Evolutionary conservation across 2,329 filamentous ascomycete species (phyloP), one percentile per base, ranked within the genome.

Genomic region (Cytospora mali): DNA sequence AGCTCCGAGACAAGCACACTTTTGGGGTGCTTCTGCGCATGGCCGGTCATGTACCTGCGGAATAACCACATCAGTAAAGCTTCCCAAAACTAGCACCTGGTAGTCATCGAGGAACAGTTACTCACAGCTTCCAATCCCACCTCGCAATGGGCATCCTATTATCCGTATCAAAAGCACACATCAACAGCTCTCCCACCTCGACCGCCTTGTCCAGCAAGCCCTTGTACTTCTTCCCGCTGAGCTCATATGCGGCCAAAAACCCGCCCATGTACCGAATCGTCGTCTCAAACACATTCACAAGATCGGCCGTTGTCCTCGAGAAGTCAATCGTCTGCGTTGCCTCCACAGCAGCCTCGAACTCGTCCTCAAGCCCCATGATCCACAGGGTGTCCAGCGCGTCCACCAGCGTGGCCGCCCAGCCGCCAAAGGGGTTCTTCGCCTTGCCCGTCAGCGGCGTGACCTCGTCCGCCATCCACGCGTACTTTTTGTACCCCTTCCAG

Each of bases 181-280:
- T 87, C 27, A 91, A 76, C 70, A 90, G 75, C 62, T 88, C 83
- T 23, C 82, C 88, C 13, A 90, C 77, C 73, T 90, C 85, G 1
- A 79, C 76, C 1, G 88, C 86, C 72, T 90, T 90, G 48, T 75
- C 75, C 46, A 90, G 76, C 58, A 90, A 73, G n/a, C 77, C 76
- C 28, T 81, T 75, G 65, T 79, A 77, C 62, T 81, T 76, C 60
- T 79, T 80, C 35, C 77, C 79, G 68, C 86, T 89, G 25, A 91
- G 72, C 70, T 91, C 88, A 70, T 90, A 90, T 0, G 88, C 88
- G n/a, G 85, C 83, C 61, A 91, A 70, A 60, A 91, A 80, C 1
- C 88, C 88, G 16, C 88, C 88, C 0, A 91, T 80, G 70, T 91
- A 91, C 49, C 88, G 83, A 62, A 91, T 91, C 13, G 83, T 89